phyloP scores from a whole-genome alignment of 2,329 filamentous ascomycete genomes.

The Colletotrichum kahawae region DNA sequence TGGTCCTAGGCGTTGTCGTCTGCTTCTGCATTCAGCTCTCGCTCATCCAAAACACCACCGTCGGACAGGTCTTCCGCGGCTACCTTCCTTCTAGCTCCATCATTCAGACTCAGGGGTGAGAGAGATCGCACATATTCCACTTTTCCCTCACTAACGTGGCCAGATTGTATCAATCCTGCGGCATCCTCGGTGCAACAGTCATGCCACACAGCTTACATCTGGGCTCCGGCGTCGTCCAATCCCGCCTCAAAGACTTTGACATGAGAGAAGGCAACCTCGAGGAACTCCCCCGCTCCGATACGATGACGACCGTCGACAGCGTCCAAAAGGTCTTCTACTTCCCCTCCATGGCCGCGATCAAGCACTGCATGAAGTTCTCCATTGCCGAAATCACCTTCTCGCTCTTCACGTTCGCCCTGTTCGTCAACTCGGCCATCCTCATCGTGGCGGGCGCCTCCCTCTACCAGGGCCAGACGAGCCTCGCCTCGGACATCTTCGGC shows the following conservation, averaged over 20 bases:
- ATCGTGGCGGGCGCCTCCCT: slow-evolving; percentile 84
- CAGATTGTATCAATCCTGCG: slow-evolving; percentile 70
- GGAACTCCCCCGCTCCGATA: slow-evolving; percentile 37
- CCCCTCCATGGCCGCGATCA: slow-evolving; percentile 74
- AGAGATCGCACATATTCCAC: neutral
- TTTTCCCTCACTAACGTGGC: neutral
- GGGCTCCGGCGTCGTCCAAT: slow-evolving; percentile 72
- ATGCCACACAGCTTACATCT: slow-evolving; percentile 75
- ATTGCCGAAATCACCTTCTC: slow-evolving; percentile 73
- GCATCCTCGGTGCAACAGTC: slow-evolving; percentile 79
- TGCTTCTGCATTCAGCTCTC: slow-evolving; percentile 75
- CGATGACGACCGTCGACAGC: slow-evolving; percentile 33
- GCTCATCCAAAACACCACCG: slow-evolving; percentile 58
- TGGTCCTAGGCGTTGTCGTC: slow-evolving; percentile 70
- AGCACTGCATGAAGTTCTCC: slow-evolving; percentile 77
- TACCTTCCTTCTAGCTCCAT: slow-evolving; percentile 69
- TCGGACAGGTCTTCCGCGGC: slow-evolving; percentile 67
- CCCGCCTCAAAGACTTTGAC: slow-evolving; percentile 69
- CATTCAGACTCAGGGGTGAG: slow-evolving; percentile 59
- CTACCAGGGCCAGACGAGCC: slow-evolving; percentile 64
- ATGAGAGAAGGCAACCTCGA: slow-evolving; percentile 49
- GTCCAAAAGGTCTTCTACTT: slow-evolving; percentile 65
- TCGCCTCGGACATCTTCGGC: slow-evolving; percentile 78
- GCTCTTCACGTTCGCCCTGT: slow-evolving; percentile 82
- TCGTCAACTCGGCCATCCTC: slow-evolving; percentile 85